Evolutionary conservation across 2,329 filamentous ascomycete species (phyloP), one percentile per base, ranked within the genome.

Genomic region (Sporothrix inflata): DNA sequence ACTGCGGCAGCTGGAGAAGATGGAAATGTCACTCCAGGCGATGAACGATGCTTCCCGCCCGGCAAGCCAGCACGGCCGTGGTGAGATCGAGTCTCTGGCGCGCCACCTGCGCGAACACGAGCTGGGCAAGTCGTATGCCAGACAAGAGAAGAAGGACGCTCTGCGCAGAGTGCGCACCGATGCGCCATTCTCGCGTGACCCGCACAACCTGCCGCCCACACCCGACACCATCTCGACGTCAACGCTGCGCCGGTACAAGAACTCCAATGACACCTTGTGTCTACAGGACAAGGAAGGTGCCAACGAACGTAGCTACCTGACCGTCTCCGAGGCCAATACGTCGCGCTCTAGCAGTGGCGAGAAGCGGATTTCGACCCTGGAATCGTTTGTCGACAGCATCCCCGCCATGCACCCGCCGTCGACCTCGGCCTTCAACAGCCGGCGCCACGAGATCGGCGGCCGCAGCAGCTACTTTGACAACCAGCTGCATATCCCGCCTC

Each of bases 141-240:
- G 82, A 66, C 81, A 85, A 27, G 84, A 86, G 71, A 87, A 86
- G 78, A 80, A 84, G 53, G 83, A 85, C 16, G 81, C 83, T 0
- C 75, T 87, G 14, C 82, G 85, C 11, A 83, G 79, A 55, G 86
- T 88, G 7, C 76, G 84, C 40, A 88, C 86, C 0, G 84, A 86
- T 40, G 82, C 81, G n/a, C 77, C 81, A 72, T 73, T 81, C 76
- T 74, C 80, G 5, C 79, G 79, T 74, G 83, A 82, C 70, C 81
- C 84, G 5, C 83, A 84, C 21, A 79, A 79, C 21, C 79, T 89
- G 1, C 88, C 88, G 11, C 88, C 88, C 0, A 89, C 88, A 0
- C 88, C 88, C 0, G 87, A 89, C 75, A 89, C 88, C 0, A 86
- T 89, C 24, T 88, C 87, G 1, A 88, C 86, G 1, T 85, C 85